A percentile compares a stretch with the other conserved stretches of the same genome.
phyloP scores from a whole-genome alignment of 495 filamentous ascomycete genomes.

The Pyrenula aspistea region DNA sequence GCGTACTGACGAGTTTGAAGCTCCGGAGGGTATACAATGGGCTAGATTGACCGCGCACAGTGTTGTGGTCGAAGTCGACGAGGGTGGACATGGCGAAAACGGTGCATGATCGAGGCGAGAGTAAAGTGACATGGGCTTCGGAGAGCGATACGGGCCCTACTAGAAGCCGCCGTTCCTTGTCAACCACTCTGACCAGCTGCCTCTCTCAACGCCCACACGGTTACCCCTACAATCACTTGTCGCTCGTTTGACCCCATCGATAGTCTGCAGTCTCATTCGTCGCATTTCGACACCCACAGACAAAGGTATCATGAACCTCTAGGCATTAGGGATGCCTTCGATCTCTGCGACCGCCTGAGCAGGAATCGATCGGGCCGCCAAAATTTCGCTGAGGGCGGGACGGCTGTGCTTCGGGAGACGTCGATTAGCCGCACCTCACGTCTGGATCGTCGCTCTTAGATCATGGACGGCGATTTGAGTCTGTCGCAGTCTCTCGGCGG shows the following conservation, averaged over 20 bases:
- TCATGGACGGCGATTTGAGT: constrained; percentile 87
- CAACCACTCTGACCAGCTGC: not conserved
- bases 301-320: not conserved
- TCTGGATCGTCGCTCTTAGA: constrained; percentile 5
- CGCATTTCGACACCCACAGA: not conserved
- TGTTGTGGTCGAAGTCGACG: not conserved
- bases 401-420: not conserved
- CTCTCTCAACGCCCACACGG: not conserved
- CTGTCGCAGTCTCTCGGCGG: constrained; percentile 88
- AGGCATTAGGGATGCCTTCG: not conserved
- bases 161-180: not conserved
- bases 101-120: not conserved
- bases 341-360: not conserved
- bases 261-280: not conserved
- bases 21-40: not conserved
- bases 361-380: not conserved
- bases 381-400: not conserved
- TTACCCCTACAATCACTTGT: not conserved
- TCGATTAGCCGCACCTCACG: not conserved
- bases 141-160: not conserved
- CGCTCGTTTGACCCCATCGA: not conserved
- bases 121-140: not conserved
- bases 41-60: not conserved
- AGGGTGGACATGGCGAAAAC: not conserved
- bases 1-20: not conserved